These are phyloP conservation scores for Suillus variegatus DNA, from an alignment of 768 basidiomycete genomes.

Conservation along the genomic window DNA sequence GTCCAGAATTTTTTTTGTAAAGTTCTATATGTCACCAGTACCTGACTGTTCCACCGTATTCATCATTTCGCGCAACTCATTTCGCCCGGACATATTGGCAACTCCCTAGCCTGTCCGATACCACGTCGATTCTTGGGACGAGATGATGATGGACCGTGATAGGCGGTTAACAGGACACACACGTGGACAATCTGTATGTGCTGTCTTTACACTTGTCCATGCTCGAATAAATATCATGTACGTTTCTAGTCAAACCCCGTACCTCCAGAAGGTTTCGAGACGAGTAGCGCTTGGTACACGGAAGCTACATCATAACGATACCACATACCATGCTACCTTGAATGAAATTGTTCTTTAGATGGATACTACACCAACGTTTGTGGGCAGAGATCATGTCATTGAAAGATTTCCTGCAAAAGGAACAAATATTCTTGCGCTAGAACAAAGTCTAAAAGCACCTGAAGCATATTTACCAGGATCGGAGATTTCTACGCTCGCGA, in stretches of 20 bases:
- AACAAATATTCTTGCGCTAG: background rate
- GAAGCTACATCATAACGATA: constrained; percentile 45
- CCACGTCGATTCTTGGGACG: constrained; percentile 86
- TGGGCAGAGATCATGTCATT: background rate
- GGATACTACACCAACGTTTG: background rate
- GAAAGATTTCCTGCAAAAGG: background rate
- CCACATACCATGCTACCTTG: background rate
- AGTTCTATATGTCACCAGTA: background rate
- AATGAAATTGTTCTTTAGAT: constrained; percentile 4
- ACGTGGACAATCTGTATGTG: constrained; percentile 83
- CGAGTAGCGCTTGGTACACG: constrained; percentile 74
- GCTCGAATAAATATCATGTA: background rate
- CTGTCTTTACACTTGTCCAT: background rate
- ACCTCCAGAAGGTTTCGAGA: constrained; percentile 71
- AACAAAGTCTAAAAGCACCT: background rate
- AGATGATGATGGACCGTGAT: constrained; percentile 96
- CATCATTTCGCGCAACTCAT: background rate
- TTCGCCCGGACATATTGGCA: background rate
- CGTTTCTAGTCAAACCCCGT: constrained; percentile 57
- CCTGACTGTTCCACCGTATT: background rate
- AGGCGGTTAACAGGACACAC: constrained; percentile 81
- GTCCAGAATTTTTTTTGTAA: background rate
- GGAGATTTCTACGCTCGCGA: background rate
- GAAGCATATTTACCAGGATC: background rate
- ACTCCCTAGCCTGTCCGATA: constrained; percentile 76